Percentiles rank a stretch among this genome's conserved stretches.
These are phyloP conservation scores for Aspergillus nidulans DNA, from an alignment of 495 filamentous ascomycete genomes.

Conservation along the genomic window DNA sequence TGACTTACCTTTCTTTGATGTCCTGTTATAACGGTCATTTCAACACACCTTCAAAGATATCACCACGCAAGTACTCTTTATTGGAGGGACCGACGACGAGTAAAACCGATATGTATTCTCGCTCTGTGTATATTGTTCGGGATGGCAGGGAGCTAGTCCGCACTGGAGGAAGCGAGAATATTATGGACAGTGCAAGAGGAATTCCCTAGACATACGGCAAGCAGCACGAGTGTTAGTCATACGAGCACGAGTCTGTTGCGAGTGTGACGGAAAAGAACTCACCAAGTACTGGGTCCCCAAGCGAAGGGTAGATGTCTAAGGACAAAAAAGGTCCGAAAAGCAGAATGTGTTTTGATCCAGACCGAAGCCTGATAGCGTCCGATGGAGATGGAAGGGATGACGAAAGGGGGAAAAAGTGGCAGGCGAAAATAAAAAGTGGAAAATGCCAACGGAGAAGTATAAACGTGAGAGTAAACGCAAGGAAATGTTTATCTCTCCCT, in stretches of 20 bases:
- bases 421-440: conserved; percentile 21
- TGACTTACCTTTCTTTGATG: conserved; percentile 39
- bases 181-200: background rate
- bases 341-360: conserved; percentile 17
- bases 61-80: conserved; percentile 29
- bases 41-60: conserved; percentile 11
- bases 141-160: background rate
- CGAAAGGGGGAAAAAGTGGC: conserved; percentile 27
- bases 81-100: background rate
- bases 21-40: conserved; percentile 39
- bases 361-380: conserved; percentile 26
- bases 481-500: conserved; percentile 31
- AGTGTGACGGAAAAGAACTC: background rate
- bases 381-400: conserved; percentile 30
- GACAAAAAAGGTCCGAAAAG: conserved; percentile 6
- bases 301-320: conserved; percentile 5
- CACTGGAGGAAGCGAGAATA: background rate
- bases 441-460: conserved; percentile 26
- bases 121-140: background rate
- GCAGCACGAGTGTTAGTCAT: conserved; percentile 13
- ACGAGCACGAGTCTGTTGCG: background rate
- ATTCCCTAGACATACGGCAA: conserved; percentile 5
- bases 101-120: background rate
- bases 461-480: conserved; percentile 30
- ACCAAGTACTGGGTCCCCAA: conserved; percentile 7